A percentile compares a stretch with the other conserved stretches of the same genome.
These are phyloP conservation scores for Apophysomyces sp. DNA, from an alignment of 371 early-diverging fungal genomes.

Conservation along the genomic window DNA sequence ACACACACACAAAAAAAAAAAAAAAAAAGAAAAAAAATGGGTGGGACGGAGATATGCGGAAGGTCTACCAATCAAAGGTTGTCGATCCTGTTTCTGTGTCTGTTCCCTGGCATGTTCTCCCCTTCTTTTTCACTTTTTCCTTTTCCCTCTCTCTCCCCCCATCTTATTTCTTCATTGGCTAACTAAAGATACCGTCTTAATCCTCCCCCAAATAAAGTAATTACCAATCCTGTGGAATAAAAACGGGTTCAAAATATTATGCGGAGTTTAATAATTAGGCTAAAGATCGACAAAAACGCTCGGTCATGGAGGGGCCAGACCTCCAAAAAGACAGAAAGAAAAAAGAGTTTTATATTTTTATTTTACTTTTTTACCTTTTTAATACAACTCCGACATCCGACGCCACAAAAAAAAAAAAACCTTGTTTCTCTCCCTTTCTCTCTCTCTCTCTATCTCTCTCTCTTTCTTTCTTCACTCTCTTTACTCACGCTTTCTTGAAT, in stretches of 20 bases:
- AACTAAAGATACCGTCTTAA: neutral
- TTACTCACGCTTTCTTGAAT: too few relatives aligned
- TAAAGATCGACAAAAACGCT: neutral
- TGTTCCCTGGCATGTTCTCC: neutral
- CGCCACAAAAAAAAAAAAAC: neutral
- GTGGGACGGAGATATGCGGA: slow-evolving; percentile 6
- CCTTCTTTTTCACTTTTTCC: neutral
- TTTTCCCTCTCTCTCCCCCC: neutral
- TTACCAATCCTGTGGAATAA: neutral
- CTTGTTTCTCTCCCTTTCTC: too few relatives aligned
- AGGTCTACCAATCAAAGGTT: slow-evolving; percentile 23
- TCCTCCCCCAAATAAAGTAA: neutral
- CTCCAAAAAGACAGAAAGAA: neutral
- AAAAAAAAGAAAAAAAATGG: slow-evolving; percentile 11
- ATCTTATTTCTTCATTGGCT: neutral
- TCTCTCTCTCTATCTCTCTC: too few relatives aligned
- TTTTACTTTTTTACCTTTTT: too few relatives aligned
- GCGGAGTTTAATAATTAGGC: neutral
- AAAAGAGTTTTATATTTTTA: neutral
- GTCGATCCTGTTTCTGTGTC: slow-evolving; percentile 22
- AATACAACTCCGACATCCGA: too few relatives aligned
- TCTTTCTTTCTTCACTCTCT: too few relatives aligned
- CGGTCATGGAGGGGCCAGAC: neutral
- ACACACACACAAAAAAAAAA: slow-evolving; percentile 8
- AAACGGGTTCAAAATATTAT: neutral